Evolutionary conservation across 352 stramenopile genomes (phyloP).

Genomic region (Globisporangium spinosum): DNA sequence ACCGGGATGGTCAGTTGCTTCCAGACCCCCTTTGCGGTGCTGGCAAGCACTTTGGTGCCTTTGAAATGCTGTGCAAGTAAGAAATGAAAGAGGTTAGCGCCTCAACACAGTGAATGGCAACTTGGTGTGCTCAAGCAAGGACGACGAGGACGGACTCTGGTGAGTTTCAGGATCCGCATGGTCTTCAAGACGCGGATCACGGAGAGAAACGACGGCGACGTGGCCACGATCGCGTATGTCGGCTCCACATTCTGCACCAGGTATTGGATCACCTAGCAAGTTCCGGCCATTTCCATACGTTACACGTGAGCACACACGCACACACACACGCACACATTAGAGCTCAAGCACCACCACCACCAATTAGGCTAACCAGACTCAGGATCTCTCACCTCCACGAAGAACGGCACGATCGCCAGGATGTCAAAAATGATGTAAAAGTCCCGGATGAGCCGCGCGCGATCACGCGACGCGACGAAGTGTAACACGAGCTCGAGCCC

Average conservation of each 20-base stretch:
- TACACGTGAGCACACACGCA: not conserved
- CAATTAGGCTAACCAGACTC: not conserved
- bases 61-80: slow-evolving; percentile 47
- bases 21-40: slow-evolving; percentile 52
- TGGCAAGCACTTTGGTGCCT: slow-evolving; percentile 57
- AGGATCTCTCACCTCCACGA: slow-evolving; percentile 40
- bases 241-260: slow-evolving; percentile 31
- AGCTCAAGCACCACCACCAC: not conserved
- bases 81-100: not conserved
- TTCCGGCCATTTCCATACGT: not conserved
- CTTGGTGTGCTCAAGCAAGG: too few species aligned
- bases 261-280: slow-evolving; percentile 26
- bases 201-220: slow-evolving; percentile 57
- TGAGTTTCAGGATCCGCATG: slow-evolving; percentile 72
- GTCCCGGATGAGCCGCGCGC: slow-evolving; percentile 38
- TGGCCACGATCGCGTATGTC: slow-evolving; percentile 59
- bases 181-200: slow-evolving; percentile 69
- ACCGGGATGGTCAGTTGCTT: slow-evolving; percentile 65
- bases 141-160: slow-evolving; percentile 27
- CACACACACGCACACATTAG: not conserved
- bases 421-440: slow-evolving; percentile 68
- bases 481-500: slow-evolving; percentile 54
- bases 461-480: slow-evolving; percentile 45
- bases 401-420: slow-evolving; percentile 60
- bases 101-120: too few species aligned